Base-by-base conservation (phyloP, 116 monocot species). In the Posidonia oceanica region DNA sequence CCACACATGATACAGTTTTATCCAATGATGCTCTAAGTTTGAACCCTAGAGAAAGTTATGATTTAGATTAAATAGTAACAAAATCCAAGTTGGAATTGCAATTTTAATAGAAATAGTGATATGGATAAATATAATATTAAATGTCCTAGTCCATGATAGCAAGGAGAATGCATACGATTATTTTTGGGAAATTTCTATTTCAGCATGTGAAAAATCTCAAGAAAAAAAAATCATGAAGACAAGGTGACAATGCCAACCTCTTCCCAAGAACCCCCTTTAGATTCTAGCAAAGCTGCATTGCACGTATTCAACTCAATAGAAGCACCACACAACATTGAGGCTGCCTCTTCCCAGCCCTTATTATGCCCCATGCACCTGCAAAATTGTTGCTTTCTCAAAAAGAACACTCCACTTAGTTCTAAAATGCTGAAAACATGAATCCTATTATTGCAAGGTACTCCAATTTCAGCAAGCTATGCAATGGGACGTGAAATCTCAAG, bases 331-430 rank as follows among this genome's bases (percentile, higher is more conserved):
- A 91, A 79, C 87, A 96, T 83, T 66, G 96, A 87, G 29, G 96
- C 96, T 36, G 96, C 96, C 79, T 96, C 89, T 70, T 96, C 96
- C 96, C 96, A 96, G 12, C 96, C 96, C 39, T 84, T 91, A 72
- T 96, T 96, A 78, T 96, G 96, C 23, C 96, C 96, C 87, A 96
- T 91, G 68, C 96, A 91, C 96, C 96, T 91, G 86, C 36, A 53
- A 20, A 41, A 39, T 71, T 39, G 5, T 70, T 18, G 16, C n/a
- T 29, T 16, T 60, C 66, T 72, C 20, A 66, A 48, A 21, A 14
- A 58, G n/a, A 58, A 58, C 21, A 7, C 58, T 20, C 17, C 5
- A 58, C 18, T 17, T 58, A 58, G 6, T 29, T 29, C 29, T 29
- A 29, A 29, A 29, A 29, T 29, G 29, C 29, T 29, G 29, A 29